Base-by-base conservation (phyloP, 1,284 basidiomycete species). In the Takashimella koratensis region DNA sequence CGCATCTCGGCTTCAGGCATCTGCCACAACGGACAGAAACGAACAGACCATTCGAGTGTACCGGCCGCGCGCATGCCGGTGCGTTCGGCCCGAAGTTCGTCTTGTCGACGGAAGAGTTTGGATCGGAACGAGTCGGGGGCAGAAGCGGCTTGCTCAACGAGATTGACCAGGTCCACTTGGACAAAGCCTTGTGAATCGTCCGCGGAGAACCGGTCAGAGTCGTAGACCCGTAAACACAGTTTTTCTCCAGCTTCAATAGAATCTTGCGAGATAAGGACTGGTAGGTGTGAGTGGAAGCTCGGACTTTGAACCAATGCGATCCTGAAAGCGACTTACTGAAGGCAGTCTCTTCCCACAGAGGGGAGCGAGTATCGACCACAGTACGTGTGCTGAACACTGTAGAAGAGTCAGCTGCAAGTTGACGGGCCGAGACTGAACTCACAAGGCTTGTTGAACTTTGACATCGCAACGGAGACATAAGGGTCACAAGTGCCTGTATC, bases 161-260 rank as follows among this genome's bases (percentile, higher is more conserved):
- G 51, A 8, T 73, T 70, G 2, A 68, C 64, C 10, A 79, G 57
- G 45, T 78, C 73, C 16, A 77, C 62, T 45, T 77, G 73, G 21
- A 78, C 71, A 0, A 71, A 51, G 1, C 78, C 78, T 19, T 79
- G 59, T 3, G 73, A 62, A 53, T 79, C 78, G 58, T 79, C 78
- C 4, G 74, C 62, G 12, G 75, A 76, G 56, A 77, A 76, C 3
- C 77, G 60, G 56, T 79, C 78, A 25, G 74, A 70, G 52, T 79
- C 78, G 65, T 66, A 77, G 1, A 72, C 55, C 3, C 68, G 58
- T 13, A 76, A 49, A 2, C 69, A 65, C 5, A 77, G 62, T 48
- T 60, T 59, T 47, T 77, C 75, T 8, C 75, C 76, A 1, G 66
- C 62, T 39, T 71, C 66, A n/a, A 77, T 65, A 2, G 70, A 65